Conservation (phyloP, 352 stramenopile species). For the Thraustochytrium striatum region DNA sequence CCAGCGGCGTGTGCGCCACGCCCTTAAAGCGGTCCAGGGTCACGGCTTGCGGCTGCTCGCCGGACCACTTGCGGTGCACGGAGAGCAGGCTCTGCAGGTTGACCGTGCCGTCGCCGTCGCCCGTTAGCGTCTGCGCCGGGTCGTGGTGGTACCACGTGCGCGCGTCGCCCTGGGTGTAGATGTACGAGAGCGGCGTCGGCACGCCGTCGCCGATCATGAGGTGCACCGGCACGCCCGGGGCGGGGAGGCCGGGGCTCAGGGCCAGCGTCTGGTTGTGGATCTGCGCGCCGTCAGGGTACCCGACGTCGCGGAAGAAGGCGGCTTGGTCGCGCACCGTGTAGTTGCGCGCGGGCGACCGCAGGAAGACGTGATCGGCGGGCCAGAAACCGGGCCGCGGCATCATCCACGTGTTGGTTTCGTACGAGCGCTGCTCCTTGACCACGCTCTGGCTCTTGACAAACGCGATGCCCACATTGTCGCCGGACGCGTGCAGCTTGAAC, state of each 20-base stretch:
- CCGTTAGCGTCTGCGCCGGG: neutral
- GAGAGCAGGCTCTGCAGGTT: neutral
- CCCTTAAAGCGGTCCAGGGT: neutral
- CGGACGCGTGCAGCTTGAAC: constrained; percentile 47
- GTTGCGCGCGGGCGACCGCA: neutral
- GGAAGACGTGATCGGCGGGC: neutral
- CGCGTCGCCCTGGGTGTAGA: constrained; percentile 12
- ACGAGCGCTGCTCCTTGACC: constrained; percentile 42
- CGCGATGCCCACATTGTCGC: constrained; percentile 40
- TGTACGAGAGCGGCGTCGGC: neutral
- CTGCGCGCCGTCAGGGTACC: neutral
- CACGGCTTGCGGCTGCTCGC: neutral
- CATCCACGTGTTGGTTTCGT: constrained; percentile 50
- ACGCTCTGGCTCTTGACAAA: neutral
- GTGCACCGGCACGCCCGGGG: neutral
- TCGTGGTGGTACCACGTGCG: neutral
- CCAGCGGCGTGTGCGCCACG: neutral
- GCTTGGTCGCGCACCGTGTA: neutral
- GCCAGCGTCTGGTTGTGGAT: neutral
- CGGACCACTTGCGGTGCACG: neutral
- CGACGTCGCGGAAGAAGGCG: neutral
- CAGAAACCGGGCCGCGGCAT: neutral
- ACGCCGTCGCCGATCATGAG: neutral
- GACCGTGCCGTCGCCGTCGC: neutral
- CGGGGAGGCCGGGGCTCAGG: too few relatives aligned